Percentiles rank a stretch among this genome's conserved stretches.
phyloP scores from a whole-genome alignment of 257 asterid species.

The Solanum lycopersicoides region DNA sequence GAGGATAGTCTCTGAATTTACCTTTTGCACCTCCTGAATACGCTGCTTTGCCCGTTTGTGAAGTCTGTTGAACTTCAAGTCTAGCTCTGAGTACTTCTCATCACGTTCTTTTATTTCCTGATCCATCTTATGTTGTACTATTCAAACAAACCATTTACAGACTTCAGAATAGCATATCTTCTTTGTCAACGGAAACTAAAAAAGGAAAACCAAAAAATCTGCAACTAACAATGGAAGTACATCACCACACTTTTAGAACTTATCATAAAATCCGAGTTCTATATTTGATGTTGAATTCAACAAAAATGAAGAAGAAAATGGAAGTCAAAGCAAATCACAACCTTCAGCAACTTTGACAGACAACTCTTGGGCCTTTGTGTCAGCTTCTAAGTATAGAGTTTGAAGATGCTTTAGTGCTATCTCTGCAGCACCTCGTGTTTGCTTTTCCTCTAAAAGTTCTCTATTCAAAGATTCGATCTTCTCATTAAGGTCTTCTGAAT shows the following conservation, averaged over 20 bases:
- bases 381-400: slow-evolving; percentile 67
- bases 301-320: background rate
- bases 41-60: slow-evolving; percentile 99
- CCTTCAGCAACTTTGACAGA: slow-evolving; percentile 84
- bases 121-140: slow-evolving; percentile 92
- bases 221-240: background rate
- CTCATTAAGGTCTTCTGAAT: slow-evolving; percentile 34
- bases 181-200: slow-evolving; percentile 3
- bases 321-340: slow-evolving; percentile 27
- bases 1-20: slow-evolving; percentile 9
- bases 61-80: slow-evolving; percentile 82
- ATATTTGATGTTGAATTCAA: background rate
- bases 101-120: slow-evolving; percentile 87
- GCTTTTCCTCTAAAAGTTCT: slow-evolving; percentile 75
- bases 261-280: background rate
- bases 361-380: slow-evolving; percentile 60
- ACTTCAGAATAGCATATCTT: slow-evolving; percentile 17
- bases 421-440: slow-evolving; percentile 83
- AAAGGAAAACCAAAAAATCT: background rate
- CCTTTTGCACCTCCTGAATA: slow-evolving; percentile 98
- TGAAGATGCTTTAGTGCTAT: slow-evolving; percentile 82
- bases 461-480: slow-evolving; percentile 55
- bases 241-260: background rate
- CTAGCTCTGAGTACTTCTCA: slow-evolving; percentile 84
- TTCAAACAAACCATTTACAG: slow-evolving; percentile 16